phyloP scores from a whole-genome alignment of 139 green algal species.

The Closterium sp. region DNA sequence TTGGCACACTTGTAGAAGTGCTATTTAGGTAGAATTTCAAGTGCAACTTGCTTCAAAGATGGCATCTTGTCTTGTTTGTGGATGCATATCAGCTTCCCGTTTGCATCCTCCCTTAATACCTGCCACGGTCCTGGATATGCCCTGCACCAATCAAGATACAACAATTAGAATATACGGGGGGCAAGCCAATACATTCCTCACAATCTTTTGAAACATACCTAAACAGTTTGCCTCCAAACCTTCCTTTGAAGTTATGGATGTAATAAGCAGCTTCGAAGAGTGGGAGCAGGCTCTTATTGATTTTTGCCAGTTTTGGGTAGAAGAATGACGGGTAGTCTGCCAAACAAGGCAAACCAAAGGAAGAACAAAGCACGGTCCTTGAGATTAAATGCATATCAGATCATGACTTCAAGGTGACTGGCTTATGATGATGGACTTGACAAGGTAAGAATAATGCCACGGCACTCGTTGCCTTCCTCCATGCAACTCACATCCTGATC shows the following conservation, averaged over 20 bases:
- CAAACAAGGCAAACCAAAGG: not conserved
- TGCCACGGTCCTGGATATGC: conserved; percentile 82
- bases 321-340: conserved; percentile 75
- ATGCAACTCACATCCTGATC: conserved; percentile 14
- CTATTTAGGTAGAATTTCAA: conserved; percentile 68
- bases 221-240: conserved; percentile 35
- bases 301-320: conserved; percentile 77
- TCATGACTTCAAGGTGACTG: no score
- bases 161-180: no score
- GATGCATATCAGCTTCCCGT: conserved; percentile 52
- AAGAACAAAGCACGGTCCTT: not conserved
- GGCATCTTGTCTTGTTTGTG: conserved; percentile 67
- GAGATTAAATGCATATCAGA: not conserved
- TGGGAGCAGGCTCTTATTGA: conserved; percentile 68
- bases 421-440: not conserved
- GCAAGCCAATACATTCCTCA: no score
- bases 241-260: conserved; percentile 89
- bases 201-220: not conserved
- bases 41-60: conserved; percentile 72
- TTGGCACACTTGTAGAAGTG: no score
- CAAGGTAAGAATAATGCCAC: not conserved
- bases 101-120: conserved; percentile 61
- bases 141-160: conserved; percentile 24
- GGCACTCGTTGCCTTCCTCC: not conserved
- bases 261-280: conserved; percentile 70